Evolutionary conservation across 139 green algal species (phyloP), one percentile per base, ranked within the genome.

Genomic region (Monoraphidium neglectum): DNA sequence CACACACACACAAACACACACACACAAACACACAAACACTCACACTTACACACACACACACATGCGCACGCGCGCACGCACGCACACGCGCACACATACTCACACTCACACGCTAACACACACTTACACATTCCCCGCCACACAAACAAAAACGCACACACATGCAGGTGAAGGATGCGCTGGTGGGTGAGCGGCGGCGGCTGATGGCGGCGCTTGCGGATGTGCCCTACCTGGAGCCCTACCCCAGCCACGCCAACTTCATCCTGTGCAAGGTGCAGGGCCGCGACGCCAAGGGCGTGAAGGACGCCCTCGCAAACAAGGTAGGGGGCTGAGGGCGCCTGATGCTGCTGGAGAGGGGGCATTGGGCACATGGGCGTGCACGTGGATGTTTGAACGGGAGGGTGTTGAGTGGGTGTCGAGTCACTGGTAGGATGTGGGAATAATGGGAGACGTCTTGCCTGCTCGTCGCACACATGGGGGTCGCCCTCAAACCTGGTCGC

Each of bases 221-320:
- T 3, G 77, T 99, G 5, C 80, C 87, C 26, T 99, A 89, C 84
- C 81, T 99, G 69, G 76, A 96, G 77, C 96, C 95, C 28, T 98
- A 94, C 84, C 93, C 92, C 35, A 97, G 90, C 18, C 72, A 93
- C 28, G 90, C 94, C 64, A 99, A 99, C 90, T 99, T 99, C 74
- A 88, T 99, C 13, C 87, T 99, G 1, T 97, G 92, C 82, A 95
- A 93, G 77, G 93, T 96, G 24, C 75, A 81, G 40, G 90, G 92
- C 4, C 81, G 83, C 24, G 90, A 96, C 59, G 95, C 93, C 2
- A 86, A 88, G 66, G 84, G 76, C 12, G 61, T 98, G 28, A 97
- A 97, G 83, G 88, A 96, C 4, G 78, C 67, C 2, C 79, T 99
- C 36, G 90, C 93, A n/a, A n/a, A 75, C 8, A 54, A 87, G 46